A percentile compares a stretch with the other conserved stretches of the same genome.
Evolutionary conservation across 75 land plant genomes (phyloP).

Genomic region (Cunninghamia lanceolata): DNA sequence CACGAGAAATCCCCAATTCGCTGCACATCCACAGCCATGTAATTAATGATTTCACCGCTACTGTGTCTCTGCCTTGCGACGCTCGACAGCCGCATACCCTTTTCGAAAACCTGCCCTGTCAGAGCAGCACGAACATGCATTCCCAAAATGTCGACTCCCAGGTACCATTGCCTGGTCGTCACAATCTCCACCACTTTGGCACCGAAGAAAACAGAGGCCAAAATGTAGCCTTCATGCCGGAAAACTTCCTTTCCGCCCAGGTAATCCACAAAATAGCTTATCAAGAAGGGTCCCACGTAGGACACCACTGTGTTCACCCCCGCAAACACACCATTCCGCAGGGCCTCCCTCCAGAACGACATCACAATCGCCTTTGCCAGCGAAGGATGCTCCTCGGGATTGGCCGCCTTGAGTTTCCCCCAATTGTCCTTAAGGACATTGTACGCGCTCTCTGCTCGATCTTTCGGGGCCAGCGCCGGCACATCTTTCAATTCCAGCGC

Average conservation of each 20-base stretch:
- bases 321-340: slow-evolving; percentile 73
- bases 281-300: slow-evolving; percentile 88
- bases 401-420: slow-evolving; percentile 57
- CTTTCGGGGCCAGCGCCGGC: slow-evolving; percentile 65
- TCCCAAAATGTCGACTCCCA: slow-evolving; percentile 86
- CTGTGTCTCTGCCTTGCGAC: slow-evolving; percentile 76
- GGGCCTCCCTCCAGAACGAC: slow-evolving; percentile 79
- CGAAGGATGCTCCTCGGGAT: slow-evolving; percentile 52
- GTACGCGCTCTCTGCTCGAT: slow-evolving; percentile 66
- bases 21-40: slow-evolving; percentile 99
- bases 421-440: slow-evolving; percentile 56
- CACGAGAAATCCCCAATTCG: slow-evolving; percentile 86
- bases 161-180: slow-evolving; percentile 82
- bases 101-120: slow-evolving; percentile 87
- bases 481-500: slow-evolving; percentile 76
- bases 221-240: slow-evolving; percentile 69
- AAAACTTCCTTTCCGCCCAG: slow-evolving; percentile 76
- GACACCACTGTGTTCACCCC: slow-evolving; percentile 63
- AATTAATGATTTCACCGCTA: slow-evolving; percentile 95
- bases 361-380: slow-evolving; percentile 60
- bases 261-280: slow-evolving; percentile 92
- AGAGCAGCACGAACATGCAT: slow-evolving; percentile 84
- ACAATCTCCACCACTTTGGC: slow-evolving; percentile 82
- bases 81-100: slow-evolving; percentile 78
- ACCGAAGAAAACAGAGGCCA: slow-evolving; percentile 64